Conservation (phyloP, 495 filamentous ascomycete species). For the Zalerion maritima region DNA sequence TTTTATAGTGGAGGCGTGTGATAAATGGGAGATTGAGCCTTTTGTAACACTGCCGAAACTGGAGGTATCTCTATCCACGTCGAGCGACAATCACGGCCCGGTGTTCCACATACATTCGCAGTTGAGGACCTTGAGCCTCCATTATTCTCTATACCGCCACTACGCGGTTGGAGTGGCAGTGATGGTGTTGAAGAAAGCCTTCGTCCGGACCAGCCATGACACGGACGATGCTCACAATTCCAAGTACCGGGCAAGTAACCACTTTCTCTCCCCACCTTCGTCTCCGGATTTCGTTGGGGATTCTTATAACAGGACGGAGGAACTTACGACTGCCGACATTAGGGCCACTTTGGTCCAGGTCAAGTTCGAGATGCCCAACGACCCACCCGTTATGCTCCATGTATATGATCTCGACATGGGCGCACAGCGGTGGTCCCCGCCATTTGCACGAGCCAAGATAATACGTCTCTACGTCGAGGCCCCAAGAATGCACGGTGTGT, state of each 20-base stretch:
- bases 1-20: conserved; percentile 74
- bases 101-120: conserved; percentile 76
- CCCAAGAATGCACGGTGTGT: conserved; percentile 63
- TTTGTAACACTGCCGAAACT: conserved; percentile 78
- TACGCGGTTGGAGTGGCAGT: conserved; percentile 77
- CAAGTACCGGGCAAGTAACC: no score
- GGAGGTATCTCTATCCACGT: conserved; percentile 72
- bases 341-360: conserved; percentile 68
- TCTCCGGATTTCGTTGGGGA: conserved; percentile 17
- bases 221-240: no score
- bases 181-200: conserved; percentile 60
- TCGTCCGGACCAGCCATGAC: conserved; percentile 35
- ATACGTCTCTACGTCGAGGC: conserved; percentile 74
- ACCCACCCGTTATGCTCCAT: conserved; percentile 83
- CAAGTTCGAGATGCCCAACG: conserved; percentile 72
- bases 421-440: conserved; percentile 69
- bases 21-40: conserved; percentile 70
- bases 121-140: conserved; percentile 59
- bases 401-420: conserved; percentile 67
- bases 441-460: conserved; percentile 61
- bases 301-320: conserved; percentile 20
- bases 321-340: conserved; percentile 69
- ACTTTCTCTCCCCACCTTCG: conserved; percentile 22
- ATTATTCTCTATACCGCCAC: conserved; percentile 89
- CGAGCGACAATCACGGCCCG: conserved; percentile 71